Evolutionary conservation across 2,329 filamentous ascomycete species (phyloP).

Genomic region (Stachybotrys echinatus): DNA sequence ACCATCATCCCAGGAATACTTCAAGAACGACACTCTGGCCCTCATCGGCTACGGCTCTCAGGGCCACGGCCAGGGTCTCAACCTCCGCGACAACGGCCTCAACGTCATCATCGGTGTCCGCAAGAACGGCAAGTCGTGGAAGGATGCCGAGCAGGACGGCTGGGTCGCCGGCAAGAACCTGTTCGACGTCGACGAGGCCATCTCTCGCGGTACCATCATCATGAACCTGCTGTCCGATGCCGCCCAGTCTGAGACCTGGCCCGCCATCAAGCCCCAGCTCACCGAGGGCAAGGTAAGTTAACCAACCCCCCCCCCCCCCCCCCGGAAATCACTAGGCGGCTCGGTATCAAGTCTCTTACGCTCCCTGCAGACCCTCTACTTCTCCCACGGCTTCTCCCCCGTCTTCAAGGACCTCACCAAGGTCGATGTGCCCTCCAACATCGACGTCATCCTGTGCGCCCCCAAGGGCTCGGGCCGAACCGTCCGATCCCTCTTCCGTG

Average conservation of each 20-base stretch:
- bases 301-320: background rate
- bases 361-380: conserved; percentile 80
- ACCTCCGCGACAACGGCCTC: conserved; percentile 98
- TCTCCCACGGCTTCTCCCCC: conserved; percentile 99
- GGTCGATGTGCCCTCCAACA: conserved; percentile 90
- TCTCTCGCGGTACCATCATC: conserved; percentile 86
- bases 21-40: conserved; percentile 99
- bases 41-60: conserved; percentile 98
- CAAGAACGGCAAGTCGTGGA: conserved; percentile 97
- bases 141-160: conserved; percentile 93
- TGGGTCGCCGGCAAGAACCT: conserved; percentile 99
- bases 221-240: conserved; percentile 99
- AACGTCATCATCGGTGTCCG: conserved; percentile 99
- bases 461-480: conserved; percentile 99
- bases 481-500: conserved; percentile 96
- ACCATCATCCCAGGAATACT: conserved; percentile 70
- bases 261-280: conserved; percentile 93
- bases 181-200: conserved; percentile 96
- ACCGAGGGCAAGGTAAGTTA: conserved; percentile 89
- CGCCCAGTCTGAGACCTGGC: conserved; percentile 98
- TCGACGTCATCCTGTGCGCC: conserved; percentile 98
- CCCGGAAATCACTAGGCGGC: background rate
- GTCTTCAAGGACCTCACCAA: conserved; percentile 99
- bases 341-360: background rate
- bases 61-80: conserved; percentile 98